A percentile compares a stretch with the other conserved stretches of the same genome.
Evolutionary conservation across 495 filamentous ascomycete genomes (phyloP).

Genomic region (Cercophora scortea): DNA sequence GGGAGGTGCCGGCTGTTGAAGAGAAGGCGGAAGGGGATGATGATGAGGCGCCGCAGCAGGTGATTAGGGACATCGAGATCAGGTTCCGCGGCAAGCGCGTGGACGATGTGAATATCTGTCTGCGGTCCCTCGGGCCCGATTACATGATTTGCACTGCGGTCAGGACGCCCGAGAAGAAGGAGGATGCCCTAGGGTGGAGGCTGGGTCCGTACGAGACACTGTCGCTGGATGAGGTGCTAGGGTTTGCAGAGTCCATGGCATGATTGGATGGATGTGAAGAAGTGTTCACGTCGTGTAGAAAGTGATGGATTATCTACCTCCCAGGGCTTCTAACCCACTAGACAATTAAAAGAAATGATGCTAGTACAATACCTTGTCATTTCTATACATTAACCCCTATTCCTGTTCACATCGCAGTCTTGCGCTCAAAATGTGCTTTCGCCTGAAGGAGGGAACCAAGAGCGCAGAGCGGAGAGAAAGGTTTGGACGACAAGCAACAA

Average conservation of each 20-base stretch:
- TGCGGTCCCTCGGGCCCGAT: slow-evolving; percentile 33
- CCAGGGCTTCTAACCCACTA: no score
- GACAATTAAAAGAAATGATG: not conserved
- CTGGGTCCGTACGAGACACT: slow-evolving; percentile 31
- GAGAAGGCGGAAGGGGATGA: slow-evolving; percentile 3
- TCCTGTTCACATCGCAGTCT: not conserved
- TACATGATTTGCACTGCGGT: slow-evolving; percentile 42
- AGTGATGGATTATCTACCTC: no score
- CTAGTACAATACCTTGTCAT: not conserved
- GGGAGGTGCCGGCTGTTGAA: slow-evolving; percentile 10
- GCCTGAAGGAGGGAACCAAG: no score
- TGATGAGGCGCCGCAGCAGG: slow-evolving; percentile 7
- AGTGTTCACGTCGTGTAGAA: no score
- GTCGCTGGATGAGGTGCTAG: slow-evolving; percentile 29
- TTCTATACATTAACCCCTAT: not conserved
- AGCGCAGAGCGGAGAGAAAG: not conserved
- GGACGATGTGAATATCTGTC: slow-evolving; percentile 35
- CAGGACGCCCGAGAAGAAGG: slow-evolving; percentile 27
- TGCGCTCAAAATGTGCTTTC: no score
- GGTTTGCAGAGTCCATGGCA: slow-evolving; percentile 23
- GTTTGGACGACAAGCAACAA: not conserved
- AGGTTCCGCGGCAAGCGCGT: slow-evolving; percentile 28
- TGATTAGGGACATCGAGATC: slow-evolving; percentile 28
- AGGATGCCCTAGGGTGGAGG: slow-evolving; percentile 27
- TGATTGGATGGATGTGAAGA: no score